Evolutionary conservation across 2,329 filamentous ascomycete genomes (phyloP), one percentile per base, ranked within the genome.

Genomic region (Immersiporthe knoxdaviesiana): DNA sequence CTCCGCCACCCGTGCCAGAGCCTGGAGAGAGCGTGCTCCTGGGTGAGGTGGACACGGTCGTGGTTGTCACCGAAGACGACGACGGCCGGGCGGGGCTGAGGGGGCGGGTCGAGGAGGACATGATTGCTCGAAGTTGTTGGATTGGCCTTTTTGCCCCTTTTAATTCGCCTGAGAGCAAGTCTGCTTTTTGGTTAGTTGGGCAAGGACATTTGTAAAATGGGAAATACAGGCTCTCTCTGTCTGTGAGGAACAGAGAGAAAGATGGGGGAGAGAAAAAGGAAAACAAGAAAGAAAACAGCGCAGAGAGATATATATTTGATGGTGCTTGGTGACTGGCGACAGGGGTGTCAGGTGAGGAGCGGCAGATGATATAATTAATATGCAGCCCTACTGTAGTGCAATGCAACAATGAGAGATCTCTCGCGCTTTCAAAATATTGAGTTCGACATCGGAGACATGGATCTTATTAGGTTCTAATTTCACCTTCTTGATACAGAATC

Each of bases 41-140:
- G 32, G 65, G 58, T 18, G 72, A 68, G 44, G 70, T 66, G 61
- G 71, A 66, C 39, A 69, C 59, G 63, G 72, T 72, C 50, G 72
- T 72, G 63, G 68, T 65, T 59, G 70, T 67, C 12, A 65, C 70
- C 30, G 70, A 72, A 14, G 70, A 65, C 30, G 71, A 71, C 7
- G 70, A 72, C 18, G 70, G 70, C 59, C 37, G 63, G 50, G 66
- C 66, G 44, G 71, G 71, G 50, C 68, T 71, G 63, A 65, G 59
- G 24, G 71, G 61, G 16, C 54, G 63, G n/a, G 39, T 65, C 27
- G 65, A 54, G 41, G 68, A 47, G 27, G 71, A 69, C 70, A 71
- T 71, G 54, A 35, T 70, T 60, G 10, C 14, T 32, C 24, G 27
- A 3, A 54, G 50, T 24, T n/a, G 50, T 27, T 54, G 24, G 50